Base-by-base conservation (phyloP, 2,329 filamentous ascomycete genomes). In the Fusarium sp. region DNA sequence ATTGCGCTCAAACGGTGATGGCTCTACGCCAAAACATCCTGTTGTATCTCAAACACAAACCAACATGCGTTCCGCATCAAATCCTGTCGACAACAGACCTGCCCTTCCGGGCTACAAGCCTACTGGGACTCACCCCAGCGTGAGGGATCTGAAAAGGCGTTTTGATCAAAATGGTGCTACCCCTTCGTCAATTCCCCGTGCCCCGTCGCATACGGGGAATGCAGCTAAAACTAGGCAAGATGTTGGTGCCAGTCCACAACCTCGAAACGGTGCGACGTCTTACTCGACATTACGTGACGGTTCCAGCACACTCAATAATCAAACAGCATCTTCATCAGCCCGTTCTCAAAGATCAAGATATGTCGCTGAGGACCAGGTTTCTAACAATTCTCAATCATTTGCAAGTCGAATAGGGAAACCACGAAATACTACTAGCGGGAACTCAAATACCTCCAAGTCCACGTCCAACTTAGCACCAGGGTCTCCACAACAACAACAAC, bases 101-200 rank as follows among this genome's bases (percentile, higher is more conserved):
- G 51, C 58, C 46, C 68, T 73, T 45, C 68, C 70, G 45, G 68
- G 75, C 55, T 80, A 75, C 63, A 70, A 78, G 51, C 72, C 74
- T 41, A 74, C 74, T 51, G 75, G 76, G 46, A 72, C 79, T 70
- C 85, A 90, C 69, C 84, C 89, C n/a, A 94, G 90, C 62, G 91
- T 96, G 71, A 93, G 90, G 79, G 92, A 96, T 75, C 83, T 96
- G 65, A 89, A 92, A 73, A 92, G 90, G 78, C 89, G 87, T 55
- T 96, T 95, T 79, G 92, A 95, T 77, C 88, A 90, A 74, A 88
- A 84, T 70, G 81, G 77, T 66, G 58, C 67, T 68, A 63, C 72
- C 48, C 45, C 55, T 49, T 74, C 77, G 62, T 72, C 77, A 43
- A 75, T 79, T 55, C 70, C 77, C 56, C 80, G 79, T 65, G 79